Conservation (phyloP, 306 rosid species). For the Sesbania bispinosa region DNA sequence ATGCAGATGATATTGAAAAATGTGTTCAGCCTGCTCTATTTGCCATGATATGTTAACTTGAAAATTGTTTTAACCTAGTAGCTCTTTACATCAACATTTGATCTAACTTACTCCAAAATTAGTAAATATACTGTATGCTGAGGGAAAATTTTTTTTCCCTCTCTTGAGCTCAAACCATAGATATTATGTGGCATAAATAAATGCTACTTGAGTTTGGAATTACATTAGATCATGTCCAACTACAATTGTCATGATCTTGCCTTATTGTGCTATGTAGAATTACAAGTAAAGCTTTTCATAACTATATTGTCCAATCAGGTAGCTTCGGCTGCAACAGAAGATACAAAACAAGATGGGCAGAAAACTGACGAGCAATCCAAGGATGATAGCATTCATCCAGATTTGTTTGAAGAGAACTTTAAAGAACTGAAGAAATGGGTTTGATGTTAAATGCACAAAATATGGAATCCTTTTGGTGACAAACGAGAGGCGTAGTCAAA, state of each 20-base stretch:
- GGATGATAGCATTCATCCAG: constrained; percentile 38
- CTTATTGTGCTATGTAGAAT: not conserved
- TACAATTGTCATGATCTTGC: constrained; percentile 1
- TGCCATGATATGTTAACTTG: no score
- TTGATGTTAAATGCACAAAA: constrained; percentile 64
- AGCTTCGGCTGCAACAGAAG: constrained; percentile 34
- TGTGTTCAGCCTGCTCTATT: no score
- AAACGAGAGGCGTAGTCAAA: constrained; percentile 63
- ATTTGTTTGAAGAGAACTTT: constrained; percentile 73
- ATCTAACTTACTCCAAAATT: not conserved
- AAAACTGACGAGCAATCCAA: constrained; percentile 36
- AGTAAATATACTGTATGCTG: constrained; percentile 4
- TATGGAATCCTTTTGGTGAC: constrained; percentile 71
- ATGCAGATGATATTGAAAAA: not conserved
- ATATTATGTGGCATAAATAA: not conserved
- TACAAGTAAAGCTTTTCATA: constrained; percentile 28
- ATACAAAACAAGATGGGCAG: constrained; percentile 35
- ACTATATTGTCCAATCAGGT: constrained; percentile 41
- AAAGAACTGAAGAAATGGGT: constrained; percentile 88
- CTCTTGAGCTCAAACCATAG: not conserved
- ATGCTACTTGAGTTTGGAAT: not conserved
- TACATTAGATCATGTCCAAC: no score
- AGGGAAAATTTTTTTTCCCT: not conserved
- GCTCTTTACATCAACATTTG: not conserved
- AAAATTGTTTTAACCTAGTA: not conserved